Conservation (phyloP, 2,329 filamentous ascomycete species). For the Xylaria polymorpha region DNA sequence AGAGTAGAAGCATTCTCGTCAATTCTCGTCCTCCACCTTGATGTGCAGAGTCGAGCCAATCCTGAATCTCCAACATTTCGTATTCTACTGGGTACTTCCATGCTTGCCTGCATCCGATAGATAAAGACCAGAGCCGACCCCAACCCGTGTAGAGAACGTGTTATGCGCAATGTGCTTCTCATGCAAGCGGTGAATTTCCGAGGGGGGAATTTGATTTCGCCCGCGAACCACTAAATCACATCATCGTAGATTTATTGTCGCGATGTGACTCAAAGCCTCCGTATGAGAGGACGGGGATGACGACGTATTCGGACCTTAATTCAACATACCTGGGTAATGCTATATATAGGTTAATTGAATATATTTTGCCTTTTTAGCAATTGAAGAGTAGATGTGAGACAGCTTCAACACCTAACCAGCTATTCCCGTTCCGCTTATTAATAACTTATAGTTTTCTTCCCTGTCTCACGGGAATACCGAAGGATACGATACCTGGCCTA, state of each 20-base stretch:
- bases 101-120: constrained; percentile 13
- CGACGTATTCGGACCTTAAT: not conserved
- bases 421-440: not conserved
- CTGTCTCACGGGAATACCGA: not conserved
- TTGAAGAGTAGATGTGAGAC: not conserved
- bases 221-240: not conserved
- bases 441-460: not conserved
- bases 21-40: not conserved
- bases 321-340: not conserved
- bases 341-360: not conserved
- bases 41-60: not conserved
- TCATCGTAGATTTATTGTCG: not conserved
- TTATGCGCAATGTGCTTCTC: not conserved
- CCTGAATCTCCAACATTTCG: not conserved
- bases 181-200: not conserved
- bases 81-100: not conserved
- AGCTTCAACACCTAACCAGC: not conserved
- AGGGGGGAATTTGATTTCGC: not conserved
- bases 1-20: not conserved
- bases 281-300: not conserved
- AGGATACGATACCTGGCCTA: not conserved
- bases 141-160: not conserved
- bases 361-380: not conserved
- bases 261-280: not conserved
- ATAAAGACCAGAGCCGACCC: constrained; percentile 16